phyloP scores from a whole-genome alignment of 306 rosid species.

The Vicia faba region DNA sequence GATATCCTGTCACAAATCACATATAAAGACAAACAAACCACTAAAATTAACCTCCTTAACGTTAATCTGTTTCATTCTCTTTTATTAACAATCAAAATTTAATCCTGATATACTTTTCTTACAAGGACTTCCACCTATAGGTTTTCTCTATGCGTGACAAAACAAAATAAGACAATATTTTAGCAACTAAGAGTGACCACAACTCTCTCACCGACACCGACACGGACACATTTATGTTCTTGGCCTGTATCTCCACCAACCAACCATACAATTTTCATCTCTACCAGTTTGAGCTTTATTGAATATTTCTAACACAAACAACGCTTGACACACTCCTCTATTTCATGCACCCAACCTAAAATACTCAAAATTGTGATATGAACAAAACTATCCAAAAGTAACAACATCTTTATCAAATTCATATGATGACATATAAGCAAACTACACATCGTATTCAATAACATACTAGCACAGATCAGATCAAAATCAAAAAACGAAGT shows the following conservation, averaged over 20 bases:
- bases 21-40: neutral
- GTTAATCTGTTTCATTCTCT: neutral
- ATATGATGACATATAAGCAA: constrained; percentile 5
- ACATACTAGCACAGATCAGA: neutral
- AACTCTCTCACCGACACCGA: neutral
- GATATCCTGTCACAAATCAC: neutral
- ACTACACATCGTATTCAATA: neutral
- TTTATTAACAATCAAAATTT: neutral
- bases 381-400: neutral
- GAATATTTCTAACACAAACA: neutral
- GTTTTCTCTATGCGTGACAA: neutral
- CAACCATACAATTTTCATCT: neutral
- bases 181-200: neutral
- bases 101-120: neutral
- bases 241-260: neutral
- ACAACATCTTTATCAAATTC: neutral
- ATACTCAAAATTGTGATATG: neutral
- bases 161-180: neutral
- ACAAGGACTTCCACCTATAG: neutral
- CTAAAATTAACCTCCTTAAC: neutral
- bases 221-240: neutral
- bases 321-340: neutral
- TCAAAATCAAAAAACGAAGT: neutral
- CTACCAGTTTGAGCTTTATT: neutral
- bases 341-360: neutral